phyloP scores from a whole-genome alignment of 2,329 filamentous ascomycete genomes.

The Calcarisporium arbuscula region DNA sequence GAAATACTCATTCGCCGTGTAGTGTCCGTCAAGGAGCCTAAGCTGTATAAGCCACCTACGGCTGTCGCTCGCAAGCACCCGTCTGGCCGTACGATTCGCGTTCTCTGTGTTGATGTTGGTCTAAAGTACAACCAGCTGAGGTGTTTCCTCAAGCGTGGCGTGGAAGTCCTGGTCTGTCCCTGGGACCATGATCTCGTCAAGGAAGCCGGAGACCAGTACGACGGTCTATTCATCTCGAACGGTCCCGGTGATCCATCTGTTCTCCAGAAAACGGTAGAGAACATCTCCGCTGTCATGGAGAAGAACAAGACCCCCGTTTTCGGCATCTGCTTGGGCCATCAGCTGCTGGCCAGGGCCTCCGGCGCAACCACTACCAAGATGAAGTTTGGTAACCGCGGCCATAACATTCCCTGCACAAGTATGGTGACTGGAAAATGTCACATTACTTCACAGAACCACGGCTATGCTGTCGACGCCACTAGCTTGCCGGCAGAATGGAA shows the following conservation, averaged over 20 bases:
- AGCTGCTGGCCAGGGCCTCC: constrained; percentile 81
- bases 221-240: constrained; percentile 97
- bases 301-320: constrained; percentile 84
- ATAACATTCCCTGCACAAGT: constrained; percentile 97
- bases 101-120: constrained; percentile 92
- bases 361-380: constrained; percentile 87
- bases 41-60: constrained; percentile 73
- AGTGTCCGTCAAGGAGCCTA: constrained; percentile 87
- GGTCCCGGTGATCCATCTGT: constrained; percentile 92
- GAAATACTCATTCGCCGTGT: constrained; percentile 33
- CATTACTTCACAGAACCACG: constrained; percentile 98
- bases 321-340: constrained; percentile 93
- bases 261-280: constrained; percentile 70
- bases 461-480: constrained; percentile 81
- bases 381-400: constrained; percentile 98
- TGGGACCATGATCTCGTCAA: constrained; percentile 90
- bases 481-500: constrained; percentile 76
- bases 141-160: constrained; percentile 83
- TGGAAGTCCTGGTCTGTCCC: constrained; percentile 90
- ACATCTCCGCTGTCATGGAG: constrained; percentile 69
- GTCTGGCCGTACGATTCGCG: constrained; percentile 77
- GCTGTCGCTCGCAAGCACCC: constrained; percentile 75
- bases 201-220: constrained; percentile 75
- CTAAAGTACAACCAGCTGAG: constrained; percentile 98
- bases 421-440: constrained; percentile 94